Base-by-base conservation (phyloP, 2,329 filamentous ascomycete genomes). In the Chrysoporthe austroafricana region DNA sequence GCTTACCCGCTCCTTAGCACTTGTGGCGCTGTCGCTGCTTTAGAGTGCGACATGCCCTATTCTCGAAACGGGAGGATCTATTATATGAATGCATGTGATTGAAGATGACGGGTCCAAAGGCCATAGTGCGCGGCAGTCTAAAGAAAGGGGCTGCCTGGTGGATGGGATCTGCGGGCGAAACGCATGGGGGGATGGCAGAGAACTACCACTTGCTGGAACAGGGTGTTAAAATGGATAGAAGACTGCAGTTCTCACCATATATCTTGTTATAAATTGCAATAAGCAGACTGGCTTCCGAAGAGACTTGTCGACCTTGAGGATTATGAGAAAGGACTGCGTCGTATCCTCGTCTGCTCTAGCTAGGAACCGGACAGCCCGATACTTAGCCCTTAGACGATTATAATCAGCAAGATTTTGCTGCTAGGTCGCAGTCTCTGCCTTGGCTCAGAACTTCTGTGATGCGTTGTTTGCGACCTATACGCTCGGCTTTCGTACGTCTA, bases 301-400 rank as follows among this genome's bases (percentile, higher is more conserved):
- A 66, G 73, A 18, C 71, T 75, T n/a, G 61, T 75, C 3, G 70
- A 74, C 18, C 50, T 75, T 1, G 59, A 67, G 1, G n/a, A 52
- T 0, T 32, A 57, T 7, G 36, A 42, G 0, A 50, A 32, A 0
- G 54, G 66, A 4, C 1, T 54, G 66, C 21, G 14, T 74, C 7
- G 48, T 67, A 8, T 14, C 65, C 8, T 56, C 64, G 4, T 57
- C 64, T 4, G 59, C 62, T 8, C 52, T 61, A 1, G 32, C 58
- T 1, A 32, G 9, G 0, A 58, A 66, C 4, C 21, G 8, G 11
- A 26, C 4, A 1, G 42, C 63, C 3, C 50, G 18, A n/a, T 76
- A 73, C n/a, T 26, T 72, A 2, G 74, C 74, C 4, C 62, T 43
- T 63, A 32, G 8, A 36, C 3, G 50, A 18, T 1, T 1, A 26